phyloP scores from a whole-genome alignment of 768 basidiomycete genomes.

The Mycena pura region DNA sequence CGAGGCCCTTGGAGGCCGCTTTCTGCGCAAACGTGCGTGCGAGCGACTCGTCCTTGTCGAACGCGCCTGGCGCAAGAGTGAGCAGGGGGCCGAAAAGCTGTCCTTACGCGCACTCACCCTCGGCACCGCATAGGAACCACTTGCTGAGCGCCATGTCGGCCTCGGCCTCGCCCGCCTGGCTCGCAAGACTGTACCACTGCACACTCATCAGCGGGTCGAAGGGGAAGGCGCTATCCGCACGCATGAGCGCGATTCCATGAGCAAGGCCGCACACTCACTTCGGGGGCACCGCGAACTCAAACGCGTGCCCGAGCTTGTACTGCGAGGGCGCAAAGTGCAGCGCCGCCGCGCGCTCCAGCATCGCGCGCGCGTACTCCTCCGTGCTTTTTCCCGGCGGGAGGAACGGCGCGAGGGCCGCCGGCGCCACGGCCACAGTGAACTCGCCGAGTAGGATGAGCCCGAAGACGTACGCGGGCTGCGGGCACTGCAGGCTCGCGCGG shows the following conservation, averaged over 20 bases:
- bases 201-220: slow-evolving; percentile 91
- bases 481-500: slow-evolving; percentile 72
- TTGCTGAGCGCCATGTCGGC: slow-evolving; percentile 97
- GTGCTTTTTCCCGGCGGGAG: slow-evolving; percentile 56
- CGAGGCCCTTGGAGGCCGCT: slow-evolving; percentile 73
- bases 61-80: slow-evolving; percentile 46
- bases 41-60: slow-evolving; percentile 87
- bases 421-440: slow-evolving; percentile 67
- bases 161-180: slow-evolving; percentile 86
- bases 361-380: slow-evolving; percentile 68
- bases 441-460: slow-evolving; percentile 88
- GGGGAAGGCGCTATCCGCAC: slow-evolving; percentile 48
- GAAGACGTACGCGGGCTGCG: slow-evolving; percentile 89
- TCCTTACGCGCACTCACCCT: slow-evolving; percentile 34
- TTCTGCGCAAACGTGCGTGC: slow-evolving; percentile 93
- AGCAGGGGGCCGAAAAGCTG: not conserved
- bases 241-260: not conserved
- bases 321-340: slow-evolving; percentile 86
- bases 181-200: slow-evolving; percentile 86
- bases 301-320: slow-evolving; percentile 91
- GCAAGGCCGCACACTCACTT: not conserved
- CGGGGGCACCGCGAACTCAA: slow-evolving; percentile 88
- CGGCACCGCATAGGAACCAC: slow-evolving; percentile 91
- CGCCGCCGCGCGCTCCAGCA: slow-evolving; percentile 86
- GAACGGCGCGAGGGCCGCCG: slow-evolving; percentile 54